Percentiles rank a stretch among this genome's conserved stretches.
phyloP scores from a whole-genome alignment of 352 stramenopile species.

The Globisporangium cystogenes region DNA sequence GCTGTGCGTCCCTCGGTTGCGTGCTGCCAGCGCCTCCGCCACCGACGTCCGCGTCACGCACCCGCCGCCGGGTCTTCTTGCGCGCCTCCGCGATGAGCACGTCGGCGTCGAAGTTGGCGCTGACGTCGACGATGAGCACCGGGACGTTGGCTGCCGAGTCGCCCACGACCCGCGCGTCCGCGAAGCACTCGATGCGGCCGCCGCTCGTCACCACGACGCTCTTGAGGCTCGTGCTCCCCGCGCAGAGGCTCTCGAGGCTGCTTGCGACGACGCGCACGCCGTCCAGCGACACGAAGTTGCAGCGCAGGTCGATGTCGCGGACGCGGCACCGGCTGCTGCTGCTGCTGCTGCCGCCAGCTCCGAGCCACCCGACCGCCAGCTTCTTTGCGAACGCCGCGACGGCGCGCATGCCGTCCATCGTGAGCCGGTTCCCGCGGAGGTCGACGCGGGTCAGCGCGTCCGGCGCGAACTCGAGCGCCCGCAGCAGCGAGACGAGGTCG shows the following conservation, averaged over 20 bases:
- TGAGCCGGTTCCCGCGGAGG: conserved; percentile 55
- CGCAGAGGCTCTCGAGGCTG: conserved; percentile 29
- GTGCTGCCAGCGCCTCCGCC: conserved; percentile 1
- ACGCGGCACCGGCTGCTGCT: conserved; percentile 7
- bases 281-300: conserved; percentile 70
- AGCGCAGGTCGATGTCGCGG: conserved; percentile 50
- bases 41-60: conserved; percentile 5
- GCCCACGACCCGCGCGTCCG: conserved; percentile 3
- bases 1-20: conserved; percentile 16
- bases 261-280: conserved; percentile 49
- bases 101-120: conserved; percentile 35
- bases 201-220: conserved; percentile 39
- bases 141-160: conserved; percentile 10
- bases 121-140: conserved; percentile 44
- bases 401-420: conserved; percentile 31
- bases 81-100: conserved; percentile 24
- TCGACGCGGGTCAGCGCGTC: conserved; percentile 31
- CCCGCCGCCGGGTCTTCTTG: conserved; percentile 13
- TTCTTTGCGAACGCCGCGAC: conserved; percentile 29
- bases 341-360: not conserved
- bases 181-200: conserved; percentile 55
- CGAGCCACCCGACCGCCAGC: conserved; percentile 6
- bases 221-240: conserved; percentile 13
- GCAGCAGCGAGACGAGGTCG: conserved; percentile 37
- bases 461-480: conserved; percentile 24